phyloP scores from a whole-genome alignment of 257 asterid species.

The Penstemon eatonii region DNA sequence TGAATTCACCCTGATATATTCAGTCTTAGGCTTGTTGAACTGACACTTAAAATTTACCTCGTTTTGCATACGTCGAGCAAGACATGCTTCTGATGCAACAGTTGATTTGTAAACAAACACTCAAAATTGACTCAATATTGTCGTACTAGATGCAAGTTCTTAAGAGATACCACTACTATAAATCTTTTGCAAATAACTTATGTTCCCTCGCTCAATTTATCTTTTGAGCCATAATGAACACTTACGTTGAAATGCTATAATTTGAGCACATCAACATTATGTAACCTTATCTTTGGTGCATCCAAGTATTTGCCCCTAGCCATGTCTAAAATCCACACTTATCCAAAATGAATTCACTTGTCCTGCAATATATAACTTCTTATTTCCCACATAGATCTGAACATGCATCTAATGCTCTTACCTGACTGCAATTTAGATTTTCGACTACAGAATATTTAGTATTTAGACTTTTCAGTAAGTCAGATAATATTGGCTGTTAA shows the following conservation, averaged over 20 bases:
- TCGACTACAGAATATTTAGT: neutral
- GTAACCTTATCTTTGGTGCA: too few species aligned
- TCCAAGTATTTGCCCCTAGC: too few species aligned
- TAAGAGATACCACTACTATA: neutral
- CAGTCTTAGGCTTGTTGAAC: slow-evolving; percentile 9
- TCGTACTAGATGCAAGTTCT: slow-evolving; percentile 20
- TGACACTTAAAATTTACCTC: neutral
- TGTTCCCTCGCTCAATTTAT: neutral
- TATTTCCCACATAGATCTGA: neutral
- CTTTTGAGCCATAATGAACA: neutral
- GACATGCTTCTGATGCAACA: slow-evolving; percentile 3
- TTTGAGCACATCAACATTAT: too few species aligned
- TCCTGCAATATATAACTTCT: too few species aligned
- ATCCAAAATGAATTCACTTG: too few species aligned
- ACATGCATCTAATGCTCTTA: neutral
- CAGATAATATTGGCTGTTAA: slow-evolving; percentile 12
- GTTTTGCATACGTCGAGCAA: too few species aligned
- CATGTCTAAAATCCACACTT: too few species aligned
- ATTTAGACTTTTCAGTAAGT: neutral
- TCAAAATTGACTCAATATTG: neutral
- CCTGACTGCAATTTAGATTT: neutral
- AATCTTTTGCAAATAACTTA: neutral
- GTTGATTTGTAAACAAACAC: neutral
- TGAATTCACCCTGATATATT: neutral
- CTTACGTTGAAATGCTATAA: slow-evolving; percentile 4